Evolutionary conservation across 345 rosid genomes (phyloP).

Genomic region (Lepidium aucheri): DNA sequence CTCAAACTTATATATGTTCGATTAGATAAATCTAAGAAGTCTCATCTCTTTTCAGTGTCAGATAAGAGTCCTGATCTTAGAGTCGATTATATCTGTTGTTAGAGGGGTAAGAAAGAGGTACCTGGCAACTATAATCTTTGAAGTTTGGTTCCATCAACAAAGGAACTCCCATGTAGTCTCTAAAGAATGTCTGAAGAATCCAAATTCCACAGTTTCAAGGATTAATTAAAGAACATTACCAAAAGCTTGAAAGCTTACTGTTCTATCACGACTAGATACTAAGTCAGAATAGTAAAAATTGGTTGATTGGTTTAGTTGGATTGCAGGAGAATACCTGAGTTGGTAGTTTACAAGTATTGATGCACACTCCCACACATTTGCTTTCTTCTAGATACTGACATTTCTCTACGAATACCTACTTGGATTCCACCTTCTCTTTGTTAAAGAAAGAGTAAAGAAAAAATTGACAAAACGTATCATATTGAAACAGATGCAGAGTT

Average conservation of each 20-base stretch:
- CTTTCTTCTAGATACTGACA: constrained; percentile 92
- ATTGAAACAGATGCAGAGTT: background rate
- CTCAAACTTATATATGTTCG: background rate
- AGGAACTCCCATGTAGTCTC: constrained; percentile 83
- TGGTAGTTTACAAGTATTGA: constrained; percentile 87
- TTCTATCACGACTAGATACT: background rate
- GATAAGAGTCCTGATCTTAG: background rate
- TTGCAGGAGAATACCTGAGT: constrained; percentile 50
- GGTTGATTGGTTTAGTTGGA: background rate
- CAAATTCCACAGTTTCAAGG: background rate
- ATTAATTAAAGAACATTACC: background rate
- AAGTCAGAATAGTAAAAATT: background rate
- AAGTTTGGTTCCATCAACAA: constrained; percentile 88
- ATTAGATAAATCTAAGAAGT: background rate
- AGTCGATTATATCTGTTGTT: background rate
- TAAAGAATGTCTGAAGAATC: constrained; percentile 53
- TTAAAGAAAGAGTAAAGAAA: background rate
- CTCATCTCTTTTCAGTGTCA: background rate
- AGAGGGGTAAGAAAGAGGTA: constrained; percentile 13
- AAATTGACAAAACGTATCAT: background rate
- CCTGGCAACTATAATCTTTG: constrained; percentile 84
- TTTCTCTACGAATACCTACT: constrained; percentile 81
- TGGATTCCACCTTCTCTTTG: background rate
- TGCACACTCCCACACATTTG: constrained; percentile 77
- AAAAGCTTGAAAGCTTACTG: background rate